Conservation (phyloP, 164 flowering plant species). For the Magnolia sinica region DNA sequence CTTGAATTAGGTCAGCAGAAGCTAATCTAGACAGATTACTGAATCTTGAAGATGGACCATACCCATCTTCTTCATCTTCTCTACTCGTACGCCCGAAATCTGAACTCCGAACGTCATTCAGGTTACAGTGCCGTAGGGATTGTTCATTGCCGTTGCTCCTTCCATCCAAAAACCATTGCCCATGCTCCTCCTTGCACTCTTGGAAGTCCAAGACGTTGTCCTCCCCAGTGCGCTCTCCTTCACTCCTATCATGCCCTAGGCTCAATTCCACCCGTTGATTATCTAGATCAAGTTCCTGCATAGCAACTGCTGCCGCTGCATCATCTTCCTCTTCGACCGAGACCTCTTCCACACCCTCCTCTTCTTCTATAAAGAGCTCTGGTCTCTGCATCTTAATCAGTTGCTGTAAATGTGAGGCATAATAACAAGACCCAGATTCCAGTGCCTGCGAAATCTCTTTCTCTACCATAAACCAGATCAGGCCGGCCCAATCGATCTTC, state of each 20-base stretch:
- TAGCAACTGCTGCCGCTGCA: slow-evolving; percentile 10
- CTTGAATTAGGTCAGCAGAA: slow-evolving; percentile 45
- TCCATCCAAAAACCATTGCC: slow-evolving; percentile 40
- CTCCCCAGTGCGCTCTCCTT: slow-evolving; percentile 23
- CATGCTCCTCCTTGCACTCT: slow-evolving; percentile 32
- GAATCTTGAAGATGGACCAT: slow-evolving; percentile 15
- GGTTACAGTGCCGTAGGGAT: slow-evolving; percentile 41
- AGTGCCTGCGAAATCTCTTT: slow-evolving; percentile 55
- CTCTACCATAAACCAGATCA: slow-evolving; percentile 94
- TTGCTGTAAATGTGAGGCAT: slow-evolving; percentile 75
- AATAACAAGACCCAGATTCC: slow-evolving; percentile 37
- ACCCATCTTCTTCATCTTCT: slow-evolving; percentile 16
- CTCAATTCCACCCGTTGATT: slow-evolving; percentile 36
- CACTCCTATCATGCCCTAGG: slow-evolving; percentile 39
- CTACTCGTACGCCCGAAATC: slow-evolving; percentile 21
- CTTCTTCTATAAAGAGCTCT: slow-evolving; percentile 34
- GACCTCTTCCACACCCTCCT: slow-evolving; percentile 18
- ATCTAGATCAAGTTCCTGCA: slow-evolving; percentile 19
- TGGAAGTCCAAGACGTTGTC: slow-evolving; percentile 45
- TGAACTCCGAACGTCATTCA: slow-evolving; percentile 24
- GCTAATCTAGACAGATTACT: slow-evolving; percentile 32
- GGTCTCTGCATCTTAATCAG: slow-evolving; percentile 58
- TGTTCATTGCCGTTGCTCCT: slow-evolving; percentile 22
- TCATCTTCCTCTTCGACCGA: slow-evolving; percentile 19
- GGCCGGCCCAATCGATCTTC: slow-evolving; percentile 73